Conservation (phyloP, 1,284 basidiomycete species). For the Trichosporon inkin region DNA sequence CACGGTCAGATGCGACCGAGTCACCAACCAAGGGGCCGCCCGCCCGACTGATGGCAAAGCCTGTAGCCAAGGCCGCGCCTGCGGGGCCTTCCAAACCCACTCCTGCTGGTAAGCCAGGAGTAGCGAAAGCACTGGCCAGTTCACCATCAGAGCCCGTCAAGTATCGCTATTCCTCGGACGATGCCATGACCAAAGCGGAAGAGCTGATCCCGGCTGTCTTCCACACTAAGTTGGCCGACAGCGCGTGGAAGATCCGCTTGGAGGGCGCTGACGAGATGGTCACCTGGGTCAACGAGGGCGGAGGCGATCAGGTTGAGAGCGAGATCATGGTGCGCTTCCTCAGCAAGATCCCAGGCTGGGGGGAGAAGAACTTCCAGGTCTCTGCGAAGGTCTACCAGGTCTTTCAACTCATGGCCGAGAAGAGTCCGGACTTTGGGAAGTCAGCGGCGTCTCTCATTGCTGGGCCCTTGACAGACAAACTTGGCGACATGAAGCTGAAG, state of each 20-base stretch:
- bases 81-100: slow-evolving; percentile 45
- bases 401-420: slow-evolving; percentile 68
- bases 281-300: slow-evolving; percentile 67
- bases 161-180: slow-evolving; percentile 85
- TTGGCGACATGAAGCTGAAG: slow-evolving; percentile 95
- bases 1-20: slow-evolving; percentile 14
- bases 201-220: slow-evolving; percentile 71
- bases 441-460: slow-evolving; percentile 79
- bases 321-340: slow-evolving; percentile 88
- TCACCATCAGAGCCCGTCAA: slow-evolving; percentile 73
- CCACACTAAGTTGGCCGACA: slow-evolving; percentile 69
- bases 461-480: slow-evolving; percentile 85
- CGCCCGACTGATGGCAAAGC: slow-evolving; percentile 31
- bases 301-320: slow-evolving; percentile 66
- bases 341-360: slow-evolving; percentile 87
- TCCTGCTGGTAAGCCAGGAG: slow-evolving; percentile 35
- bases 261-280: slow-evolving; percentile 82
- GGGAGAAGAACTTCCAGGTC: slow-evolving; percentile 98
- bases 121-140: slow-evolving; percentile 57
- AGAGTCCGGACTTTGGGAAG: slow-evolving; percentile 76
- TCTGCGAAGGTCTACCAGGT: slow-evolving; percentile 80
- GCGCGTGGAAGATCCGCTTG: slow-evolving; percentile 89
- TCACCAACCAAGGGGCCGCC: slow-evolving; percentile 32
- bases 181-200: slow-evolving; percentile 76
- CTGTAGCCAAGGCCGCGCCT: slow-evolving; percentile 24